Evolutionary conservation across 306 rosid species (phyloP).

Genomic region (Prunus armeniaca): DNA sequence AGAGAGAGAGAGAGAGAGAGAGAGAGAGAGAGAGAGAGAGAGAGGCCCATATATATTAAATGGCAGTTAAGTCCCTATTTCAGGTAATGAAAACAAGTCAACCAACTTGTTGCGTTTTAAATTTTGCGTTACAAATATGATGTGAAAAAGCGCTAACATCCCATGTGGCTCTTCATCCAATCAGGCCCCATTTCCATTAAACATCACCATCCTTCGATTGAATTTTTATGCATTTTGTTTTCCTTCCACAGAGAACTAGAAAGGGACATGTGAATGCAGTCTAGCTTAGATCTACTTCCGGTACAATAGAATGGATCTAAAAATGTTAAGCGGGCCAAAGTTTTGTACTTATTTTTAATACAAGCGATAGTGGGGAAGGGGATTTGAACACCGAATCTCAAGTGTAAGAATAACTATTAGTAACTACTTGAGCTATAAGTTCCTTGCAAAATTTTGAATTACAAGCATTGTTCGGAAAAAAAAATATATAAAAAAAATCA

Average conservation of each 20-base stretch:
- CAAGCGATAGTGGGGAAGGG: too few species aligned
- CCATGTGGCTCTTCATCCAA: slow-evolving; percentile 50
- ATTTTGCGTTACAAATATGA: slow-evolving; percentile 29
- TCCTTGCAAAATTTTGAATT: too few species aligned
- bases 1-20: too few species aligned
- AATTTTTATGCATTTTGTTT: slow-evolving; percentile 25
- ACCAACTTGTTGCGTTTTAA: slow-evolving; percentile 39
- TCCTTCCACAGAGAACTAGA: slow-evolving; percentile 25
- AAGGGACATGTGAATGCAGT: slow-evolving; percentile 25
- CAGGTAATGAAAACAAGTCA: slow-evolving; percentile 46
- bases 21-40: slow-evolving; percentile 15
- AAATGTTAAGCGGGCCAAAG: too few species aligned
- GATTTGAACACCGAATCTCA: too few species aligned
- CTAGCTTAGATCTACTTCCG: neutral
- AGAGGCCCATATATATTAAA: slow-evolving; percentile 40
- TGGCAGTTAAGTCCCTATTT: slow-evolving; percentile 36
- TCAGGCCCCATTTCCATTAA: slow-evolving; percentile 43
- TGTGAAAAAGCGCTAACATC: slow-evolving; percentile 44
- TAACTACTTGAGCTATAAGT: too few species aligned
- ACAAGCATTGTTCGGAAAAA: too few species aligned
- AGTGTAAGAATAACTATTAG: too few species aligned
- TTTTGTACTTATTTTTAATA: too few species aligned
- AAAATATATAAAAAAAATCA: too few species aligned
- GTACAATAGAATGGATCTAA: too few species aligned
- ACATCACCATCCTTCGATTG: slow-evolving; percentile 38